These are phyloP conservation scores for Metschnikowia orientalis DNA, from an alignment of 805 yeast genomes.

Conservation along the genomic window DNA sequence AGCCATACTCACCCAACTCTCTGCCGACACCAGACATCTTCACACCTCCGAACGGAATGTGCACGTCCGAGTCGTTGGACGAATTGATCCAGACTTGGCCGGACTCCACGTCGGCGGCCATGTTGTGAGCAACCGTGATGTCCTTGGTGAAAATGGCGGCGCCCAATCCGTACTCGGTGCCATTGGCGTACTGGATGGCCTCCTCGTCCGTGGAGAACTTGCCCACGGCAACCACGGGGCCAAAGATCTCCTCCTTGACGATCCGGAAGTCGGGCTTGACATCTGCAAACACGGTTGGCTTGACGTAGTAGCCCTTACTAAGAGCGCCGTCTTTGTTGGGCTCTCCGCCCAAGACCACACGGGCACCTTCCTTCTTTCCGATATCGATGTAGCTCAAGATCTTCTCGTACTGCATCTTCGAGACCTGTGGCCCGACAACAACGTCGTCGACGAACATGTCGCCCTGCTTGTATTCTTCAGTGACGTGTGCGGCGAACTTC, in stretches of 20 bases:
- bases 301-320: conserved; percentile 58
- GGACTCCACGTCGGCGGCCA: conserved; percentile 57
- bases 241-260: conserved; percentile 79
- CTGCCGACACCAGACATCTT: conserved; percentile 78
- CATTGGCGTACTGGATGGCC: conserved; percentile 65
- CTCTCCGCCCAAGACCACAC: conserved; percentile 39
- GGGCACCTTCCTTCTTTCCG: conserved; percentile 44
- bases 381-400: conserved; percentile 40
- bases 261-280: conserved; percentile 62
- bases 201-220: conserved; percentile 65
- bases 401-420: conserved; percentile 53
- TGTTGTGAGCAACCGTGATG: conserved; percentile 58
- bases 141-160: conserved; percentile 75
- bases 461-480: conserved; percentile 51
- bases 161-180: conserved; percentile 73
- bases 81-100: conserved; percentile 71
- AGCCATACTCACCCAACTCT: conserved; percentile 73
- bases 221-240: conserved; percentile 74
- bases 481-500: conserved; percentile 42
- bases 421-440: conserved; percentile 61
- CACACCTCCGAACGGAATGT: conserved; percentile 79
- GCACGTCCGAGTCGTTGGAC: conserved; percentile 59
- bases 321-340: conserved; percentile 34
- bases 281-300: conserved; percentile 74
- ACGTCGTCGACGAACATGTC: conserved; percentile 44